Evolutionary conservation across 371 early-diverging fungal species (phyloP), one percentile per base, ranked within the genome.

Genomic region (Nematocida ausubeli): DNA sequence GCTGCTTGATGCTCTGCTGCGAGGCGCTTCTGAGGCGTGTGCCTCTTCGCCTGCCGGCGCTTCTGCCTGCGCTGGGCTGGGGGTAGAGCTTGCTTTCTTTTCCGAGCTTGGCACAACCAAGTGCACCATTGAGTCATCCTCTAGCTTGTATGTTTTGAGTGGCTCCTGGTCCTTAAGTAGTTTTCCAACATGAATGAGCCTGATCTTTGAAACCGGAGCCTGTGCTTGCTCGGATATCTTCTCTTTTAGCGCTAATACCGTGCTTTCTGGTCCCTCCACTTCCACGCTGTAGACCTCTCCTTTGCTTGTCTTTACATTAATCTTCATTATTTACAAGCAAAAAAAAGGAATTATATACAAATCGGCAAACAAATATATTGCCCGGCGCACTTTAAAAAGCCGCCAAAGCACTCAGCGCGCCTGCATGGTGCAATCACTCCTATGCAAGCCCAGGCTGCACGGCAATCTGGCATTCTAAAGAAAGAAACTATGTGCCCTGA

Each of bases 231-330:
- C 66, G 7, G 37, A 6, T 32, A 75, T 30, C 32, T 64, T 26
- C 16, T 64, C 39, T 42, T 75, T 75, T n/a, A 75, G 35, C 22
- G 14, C 19, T 14, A 35, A 19, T 16, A 75, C 34, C 34, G 65
- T 75, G 34, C 30, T 28, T 30, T 75, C 78, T 37, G 44, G 28
- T n/a, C 39, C 35, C 28, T 63, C 66, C 32, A 66, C 47, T 32
- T 65, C 78, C 19, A 75, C 37, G 6, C n/a, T 64, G 51, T 75
- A 64, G n/a, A 30, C 44, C 22, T 75, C 55, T 37, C 78, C 65
- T 55, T 75, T 75, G 32, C 78, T 75, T 75, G 78, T 75, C 67
- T 66, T 75, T 32, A 75, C 37, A 54, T 16, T 40, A 44, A 75
- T 52, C 28, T 64, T 40, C 78, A 75, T 75, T 75, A 63, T 75